Base-by-base conservation (phyloP, 2,329 filamentous ascomycete species). In the Diaporthe vaccinii region DNA sequence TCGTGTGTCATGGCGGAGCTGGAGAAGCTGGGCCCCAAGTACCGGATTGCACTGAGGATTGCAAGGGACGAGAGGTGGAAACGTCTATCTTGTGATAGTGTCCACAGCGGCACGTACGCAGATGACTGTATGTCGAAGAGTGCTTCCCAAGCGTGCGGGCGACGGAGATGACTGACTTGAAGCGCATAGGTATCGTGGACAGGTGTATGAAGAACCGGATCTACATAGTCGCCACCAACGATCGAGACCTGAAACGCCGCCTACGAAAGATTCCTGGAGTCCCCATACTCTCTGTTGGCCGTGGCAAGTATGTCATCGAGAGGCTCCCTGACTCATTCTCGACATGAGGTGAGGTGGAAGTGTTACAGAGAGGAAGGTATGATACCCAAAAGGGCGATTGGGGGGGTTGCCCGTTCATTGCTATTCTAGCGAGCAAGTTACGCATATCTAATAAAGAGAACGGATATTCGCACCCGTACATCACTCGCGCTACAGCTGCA, bases 291-390 rank as follows among this genome's bases (percentile, higher is more conserved):
- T 95, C 92, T 81, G 95, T 97, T 39, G 94, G 93, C 8, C 91
- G 94, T 81, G 95, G 94, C 61, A 98, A 98, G 85, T 98, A 98
- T 84, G 93, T 96, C 65, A 97, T 99, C 81, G 97, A 98, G 88
- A 91, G 96, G 80, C 85, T 98, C 77, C 96, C 96, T 7, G 94
- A 95, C 84, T 95, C 94, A 51, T 94, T 94, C 46, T 93, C 95
- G 79, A 91, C 88, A 74, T 90, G 81, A 81, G 67, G 74, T 90
- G 81, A 81, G 67, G 22, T 25, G 49, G 46, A 25, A 8, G 17
- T 31, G 9, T 14, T 41, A 34, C n/a, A 22, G 31, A 4, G 49
- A 69, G 8, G 49, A 55, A 22, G 3, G 15, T 14, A 39, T 55
- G 31, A 69, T 55, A 55, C 49, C 34, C 65, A 53, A 22, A 41